Conservation (phyloP, 2,329 filamentous ascomycete genomes). For the Nigrospora osmanthi region DNA sequence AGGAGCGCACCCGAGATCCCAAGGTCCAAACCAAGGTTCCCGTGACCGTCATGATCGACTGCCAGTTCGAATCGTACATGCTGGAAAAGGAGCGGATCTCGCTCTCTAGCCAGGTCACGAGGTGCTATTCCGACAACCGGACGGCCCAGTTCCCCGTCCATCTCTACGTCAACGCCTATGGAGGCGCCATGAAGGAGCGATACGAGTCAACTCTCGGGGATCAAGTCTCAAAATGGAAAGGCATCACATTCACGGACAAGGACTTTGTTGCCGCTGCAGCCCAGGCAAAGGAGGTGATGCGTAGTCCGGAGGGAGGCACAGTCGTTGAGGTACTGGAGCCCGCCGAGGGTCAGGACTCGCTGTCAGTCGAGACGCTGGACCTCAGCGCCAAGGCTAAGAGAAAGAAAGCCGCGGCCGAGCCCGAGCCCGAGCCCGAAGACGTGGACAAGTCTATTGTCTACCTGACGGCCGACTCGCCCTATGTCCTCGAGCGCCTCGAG, state of each 20-base stretch:
- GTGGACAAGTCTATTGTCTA: slow-evolving; percentile 60
- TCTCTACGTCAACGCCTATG: slow-evolving; percentile 71
- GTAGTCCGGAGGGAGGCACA: slow-evolving; percentile 41
- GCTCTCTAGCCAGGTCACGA: slow-evolving; percentile 73
- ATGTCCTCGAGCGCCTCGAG: slow-evolving; percentile 75
- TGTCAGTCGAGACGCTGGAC: slow-evolving; percentile 21
- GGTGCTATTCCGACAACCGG: slow-evolving; percentile 84
- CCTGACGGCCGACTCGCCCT: slow-evolving; percentile 82
- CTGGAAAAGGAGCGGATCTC: slow-evolving; percentile 77
- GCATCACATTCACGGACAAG: slow-evolving; percentile 62
- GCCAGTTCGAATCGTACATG: slow-evolving; percentile 89
- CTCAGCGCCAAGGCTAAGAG: slow-evolving; percentile 25
- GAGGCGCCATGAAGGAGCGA: slow-evolving; percentile 64
- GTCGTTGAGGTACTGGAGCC: slow-evolving; percentile 50
- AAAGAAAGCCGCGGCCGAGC: slow-evolving; percentile 8
- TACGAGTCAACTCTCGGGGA: slow-evolving; percentile 69
- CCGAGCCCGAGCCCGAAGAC: slow-evolving; percentile 18
- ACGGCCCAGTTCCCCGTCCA: slow-evolving; percentile 60
- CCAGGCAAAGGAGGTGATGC: slow-evolving; percentile 63
- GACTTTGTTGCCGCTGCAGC: slow-evolving; percentile 66
- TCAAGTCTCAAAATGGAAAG: slow-evolving; percentile 73
- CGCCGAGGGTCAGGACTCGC: slow-evolving; percentile 19
- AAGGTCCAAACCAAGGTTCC: slow-evolving; percentile 47
- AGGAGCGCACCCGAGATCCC: slow-evolving; percentile 20
- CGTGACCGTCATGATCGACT: slow-evolving; percentile 79